phyloP scores from a whole-genome alignment of 306 rosid species.

The Castanea sativa region DNA sequence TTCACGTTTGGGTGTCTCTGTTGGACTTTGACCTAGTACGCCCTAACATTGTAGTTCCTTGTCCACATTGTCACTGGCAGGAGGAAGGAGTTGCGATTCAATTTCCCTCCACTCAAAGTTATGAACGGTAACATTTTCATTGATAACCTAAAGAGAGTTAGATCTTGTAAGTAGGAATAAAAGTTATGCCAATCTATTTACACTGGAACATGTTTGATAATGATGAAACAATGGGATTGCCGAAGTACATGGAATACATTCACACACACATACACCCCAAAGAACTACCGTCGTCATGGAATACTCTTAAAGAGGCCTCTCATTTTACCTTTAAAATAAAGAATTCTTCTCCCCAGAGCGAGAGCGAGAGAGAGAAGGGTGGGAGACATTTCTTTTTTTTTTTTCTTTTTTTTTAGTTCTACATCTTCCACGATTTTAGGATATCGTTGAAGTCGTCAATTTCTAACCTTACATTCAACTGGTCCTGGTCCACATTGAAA shows the following conservation, averaged over 20 bases:
- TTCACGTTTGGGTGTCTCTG: constrained; percentile 32
- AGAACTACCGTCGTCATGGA: not conserved
- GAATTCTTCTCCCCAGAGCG: not conserved
- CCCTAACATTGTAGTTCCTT: constrained; percentile 43
- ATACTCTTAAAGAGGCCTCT: not conserved
- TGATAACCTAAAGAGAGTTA: constrained; percentile 33
- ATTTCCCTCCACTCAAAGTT: constrained; percentile 47
- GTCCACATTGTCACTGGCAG: constrained; percentile 20
- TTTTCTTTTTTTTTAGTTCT: not conserved
- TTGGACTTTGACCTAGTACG: constrained; percentile 38
- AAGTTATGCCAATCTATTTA: not conserved
- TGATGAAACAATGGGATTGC: not conserved
- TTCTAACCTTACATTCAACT: not conserved
- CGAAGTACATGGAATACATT: not conserved
- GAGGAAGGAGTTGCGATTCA: constrained; percentile 47
- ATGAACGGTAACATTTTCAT: constrained; percentile 39
- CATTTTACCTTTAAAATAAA: not conserved
- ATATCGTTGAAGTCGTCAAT: not conserved
- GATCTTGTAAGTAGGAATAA: not conserved
- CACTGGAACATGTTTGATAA: too few relatives aligned
- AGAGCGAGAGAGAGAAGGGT: not conserved
- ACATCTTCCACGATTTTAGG: not conserved
- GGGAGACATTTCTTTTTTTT: not conserved
- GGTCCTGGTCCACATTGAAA: not conserved
- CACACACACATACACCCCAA: not conserved